Base-by-base conservation (phyloP, 2,329 filamentous ascomycete genomes). In the Hirsutella thompsonii region DNA sequence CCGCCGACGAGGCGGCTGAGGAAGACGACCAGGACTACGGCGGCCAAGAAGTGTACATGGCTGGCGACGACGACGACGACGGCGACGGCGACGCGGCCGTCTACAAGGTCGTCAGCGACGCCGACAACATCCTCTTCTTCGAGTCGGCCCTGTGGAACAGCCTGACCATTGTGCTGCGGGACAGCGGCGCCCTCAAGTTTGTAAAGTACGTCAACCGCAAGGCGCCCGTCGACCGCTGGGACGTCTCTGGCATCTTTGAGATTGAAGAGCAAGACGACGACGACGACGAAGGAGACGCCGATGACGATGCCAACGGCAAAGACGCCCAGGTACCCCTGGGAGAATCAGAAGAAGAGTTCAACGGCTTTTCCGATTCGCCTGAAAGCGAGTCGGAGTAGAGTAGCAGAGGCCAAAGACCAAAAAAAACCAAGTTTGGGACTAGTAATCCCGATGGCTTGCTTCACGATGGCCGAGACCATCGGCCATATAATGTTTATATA, bases 21-120 rank as follows among this genome's bases (percentile, higher is more conserved):
- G 62, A 64, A 39, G 55, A 57, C 16, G 65, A 68, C 18, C 76
- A 32, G 8, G 29, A 82, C 40, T 76, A 84, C 1, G 84, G 84
- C 42, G 84, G 84, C 26, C 83, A 87, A 56, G 83, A 89, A 55
- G 83, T 94, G 44, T 95, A 94, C 70, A 94, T 95, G 88, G 89
- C 87, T 5, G 38, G 33, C 20, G 84, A 89, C 38, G 83, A 88
- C 20, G 84, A 89, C 38, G 83, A 88, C 32, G 81, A 81, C 19
- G 67, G 69, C 33, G 67, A 70, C 42, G 73, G 78, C 19, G 86
- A 93, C 58, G 89, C 90, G 1, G 92, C 92, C 8, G 74, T 98
- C 38, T 98, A 98, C 70, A 81, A 82, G 58, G 74, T 83, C 1
- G 72, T 74, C 39, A 72, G 77, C 33, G 90, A 93, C 41, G 89